These are phyloP conservation scores for Haberlea rhodopensis DNA, from an alignment of 257 asterid genomes.

Conservation along the genomic window DNA sequence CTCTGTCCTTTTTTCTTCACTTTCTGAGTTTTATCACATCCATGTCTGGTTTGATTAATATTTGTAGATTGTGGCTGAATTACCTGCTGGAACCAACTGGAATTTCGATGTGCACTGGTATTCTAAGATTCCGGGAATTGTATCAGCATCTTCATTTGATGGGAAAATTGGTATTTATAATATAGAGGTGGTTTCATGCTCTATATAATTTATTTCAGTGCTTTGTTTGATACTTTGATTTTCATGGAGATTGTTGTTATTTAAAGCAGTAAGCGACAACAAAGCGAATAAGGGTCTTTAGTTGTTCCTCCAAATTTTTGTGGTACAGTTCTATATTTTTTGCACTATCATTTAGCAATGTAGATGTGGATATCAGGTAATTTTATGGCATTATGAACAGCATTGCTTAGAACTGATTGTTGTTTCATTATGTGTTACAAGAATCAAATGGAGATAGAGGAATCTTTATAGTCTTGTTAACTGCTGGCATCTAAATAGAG, in stretches of 20 bases:
- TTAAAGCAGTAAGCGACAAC: slow-evolving; percentile 13
- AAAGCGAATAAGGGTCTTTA: not conserved
- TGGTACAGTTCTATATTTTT: slow-evolving; percentile 8
- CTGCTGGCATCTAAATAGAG: slow-evolving; percentile 5
- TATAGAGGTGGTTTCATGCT: slow-evolving; percentile 62
- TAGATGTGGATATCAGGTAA: not conserved
- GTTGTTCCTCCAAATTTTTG: not conserved
- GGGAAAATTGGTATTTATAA: slow-evolving; percentile 93
- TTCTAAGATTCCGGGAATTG: slow-evolving; percentile 84
- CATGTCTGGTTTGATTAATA: slow-evolving; percentile 11
- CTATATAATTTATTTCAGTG: slow-evolving; percentile 19
- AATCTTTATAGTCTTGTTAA: not conserved
- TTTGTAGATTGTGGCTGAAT: slow-evolving; percentile 81
- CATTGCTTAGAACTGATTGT: not conserved
- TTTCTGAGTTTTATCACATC: slow-evolving; percentile 1
- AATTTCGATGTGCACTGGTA: slow-evolving; percentile 97
- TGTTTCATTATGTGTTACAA: not conserved
- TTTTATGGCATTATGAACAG: not conserved
- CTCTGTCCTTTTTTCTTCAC: slow-evolving; percentile 7
- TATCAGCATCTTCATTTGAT: slow-evolving; percentile 97
- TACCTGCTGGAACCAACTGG: slow-evolving; percentile 98
- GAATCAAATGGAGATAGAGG: slow-evolving; percentile 6
- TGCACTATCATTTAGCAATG: slow-evolving; percentile 6
- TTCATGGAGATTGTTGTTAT: not conserved
- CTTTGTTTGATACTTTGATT: not conserved